Evolutionary conservation across 768 basidiomycete genomes (phyloP), one percentile per base, ranked within the genome.

Genomic region (Boletus pseudo-olivaceus): DNA sequence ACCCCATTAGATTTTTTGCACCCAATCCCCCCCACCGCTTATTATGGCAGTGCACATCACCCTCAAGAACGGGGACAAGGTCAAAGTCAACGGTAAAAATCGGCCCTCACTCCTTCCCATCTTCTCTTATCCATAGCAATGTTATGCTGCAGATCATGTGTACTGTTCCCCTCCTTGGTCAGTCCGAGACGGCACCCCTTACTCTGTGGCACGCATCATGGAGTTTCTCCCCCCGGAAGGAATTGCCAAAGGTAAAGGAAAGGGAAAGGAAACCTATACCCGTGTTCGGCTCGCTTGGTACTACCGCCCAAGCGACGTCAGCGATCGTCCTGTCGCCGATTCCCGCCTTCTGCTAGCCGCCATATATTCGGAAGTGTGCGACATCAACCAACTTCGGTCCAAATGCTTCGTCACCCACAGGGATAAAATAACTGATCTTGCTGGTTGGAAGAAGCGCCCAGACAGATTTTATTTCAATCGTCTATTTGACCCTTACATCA

Each of bases 381-480:
- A 97, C 73, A 84, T 97, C 73, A 88, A 85, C 72, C 90, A 96
- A 76, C 80, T 99, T 57, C 85, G 95, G 60, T 89, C 88, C 42
- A 90, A 85, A 74, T 98, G 97, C 79, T 84, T 87, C 72, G 97
- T 99, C 66, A 83, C 88, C 54, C 95, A 98, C 73, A 82, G 92
- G 70, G 94, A 98, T 78, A 93, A 93, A 76, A 94, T 96, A 63
- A 85, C 90, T 46, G 91, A 98, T 75, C 76, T 97, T 35, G 83
- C 90, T 66, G 87, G 85, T 7, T 98, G 93, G 93, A 98, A 94
- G 77, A 91, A 90, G 71, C 81, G 86, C 41, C 88, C 90, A 2
- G 96, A 99, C 72, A 83, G 91, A 60, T 99, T 99, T 79, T 97
- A 95, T 78, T 99, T 94, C 79, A 86, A 85, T 64, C 86, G 90